phyloP scores from a whole-genome alignment of 2,329 filamentous ascomycete genomes.

The Fusarium marasasianum region DNA sequence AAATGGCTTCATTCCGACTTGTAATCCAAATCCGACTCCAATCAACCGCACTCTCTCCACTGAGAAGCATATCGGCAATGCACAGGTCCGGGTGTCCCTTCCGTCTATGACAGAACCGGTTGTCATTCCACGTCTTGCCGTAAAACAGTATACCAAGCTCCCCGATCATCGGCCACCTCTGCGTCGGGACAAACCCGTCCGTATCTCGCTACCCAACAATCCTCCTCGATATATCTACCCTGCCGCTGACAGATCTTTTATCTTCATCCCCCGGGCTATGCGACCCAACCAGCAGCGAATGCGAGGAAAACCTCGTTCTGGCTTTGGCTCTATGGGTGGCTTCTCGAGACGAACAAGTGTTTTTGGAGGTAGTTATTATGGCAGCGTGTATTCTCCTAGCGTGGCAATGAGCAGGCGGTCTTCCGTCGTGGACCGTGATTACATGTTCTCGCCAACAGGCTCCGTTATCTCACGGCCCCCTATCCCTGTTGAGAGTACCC shows the following conservation, averaged over 20 bases:
- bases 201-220: constrained; percentile 85
- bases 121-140: constrained; percentile 77
- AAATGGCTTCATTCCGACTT: constrained; percentile 64
- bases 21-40: constrained; percentile 67
- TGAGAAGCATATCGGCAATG: constrained; percentile 84
- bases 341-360: constrained; percentile 85
- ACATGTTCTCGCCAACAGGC: constrained; percentile 80
- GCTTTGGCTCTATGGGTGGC: constrained; percentile 72
- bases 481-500: constrained; percentile 66
- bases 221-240: constrained; percentile 91
- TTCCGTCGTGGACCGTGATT: constrained; percentile 75
- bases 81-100: constrained; percentile 83
- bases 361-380: constrained; percentile 74
- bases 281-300: constrained; percentile 89
- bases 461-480: constrained; percentile 78
- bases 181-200: constrained; percentile 93
- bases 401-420: constrained; percentile 89
- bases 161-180: constrained; percentile 94
- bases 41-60: constrained; percentile 84
- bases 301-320: constrained; percentile 75
- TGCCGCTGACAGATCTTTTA: constrained; percentile 89
- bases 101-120: constrained; percentile 78
- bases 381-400: constrained; percentile 86
- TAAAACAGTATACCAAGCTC: constrained; percentile 92
- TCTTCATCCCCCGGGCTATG: constrained; percentile 94